These are phyloP conservation scores for Termitomyces sp. DNA, from an alignment of 768 basidiomycete species.

Conservation along the genomic window DNA sequence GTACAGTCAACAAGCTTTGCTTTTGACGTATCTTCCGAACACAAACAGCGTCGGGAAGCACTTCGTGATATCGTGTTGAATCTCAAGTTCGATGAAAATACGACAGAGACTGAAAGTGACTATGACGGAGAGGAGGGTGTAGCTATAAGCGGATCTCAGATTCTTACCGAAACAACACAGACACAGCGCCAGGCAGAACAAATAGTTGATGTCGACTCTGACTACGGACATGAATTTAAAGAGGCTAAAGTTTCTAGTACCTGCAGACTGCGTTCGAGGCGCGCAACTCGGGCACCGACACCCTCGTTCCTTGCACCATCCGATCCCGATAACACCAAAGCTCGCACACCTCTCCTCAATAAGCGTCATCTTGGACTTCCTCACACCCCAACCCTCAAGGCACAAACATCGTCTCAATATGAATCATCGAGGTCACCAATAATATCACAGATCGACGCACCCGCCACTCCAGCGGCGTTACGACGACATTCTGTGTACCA, in stretches of 20 bases:
- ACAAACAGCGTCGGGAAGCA: slow-evolving; percentile 30
- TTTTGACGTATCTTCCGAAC: slow-evolving; percentile 17
- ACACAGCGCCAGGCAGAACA: slow-evolving; percentile 7
- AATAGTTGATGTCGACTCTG: slow-evolving; percentile 26
- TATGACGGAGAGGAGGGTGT: slow-evolving; percentile 32
- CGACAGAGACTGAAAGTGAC: slow-evolving; percentile 25
- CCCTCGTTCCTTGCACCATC: slow-evolving; percentile 20
- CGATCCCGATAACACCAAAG: slow-evolving; percentile 13
- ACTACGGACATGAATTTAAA: slow-evolving; percentile 10
- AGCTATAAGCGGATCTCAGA: slow-evolving; percentile 31
- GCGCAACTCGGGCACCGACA: slow-evolving; percentile 22
- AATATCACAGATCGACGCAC: slow-evolving; percentile 19
- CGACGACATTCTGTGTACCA: slow-evolving; percentile 29
- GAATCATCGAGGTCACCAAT: slow-evolving; percentile 29
- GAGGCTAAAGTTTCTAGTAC: not conserved
- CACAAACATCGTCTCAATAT: not conserved
- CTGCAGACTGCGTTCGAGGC: slow-evolving; percentile 22
- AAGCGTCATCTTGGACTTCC: slow-evolving; percentile 9
- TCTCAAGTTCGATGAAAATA: slow-evolving; percentile 16
- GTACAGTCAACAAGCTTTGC: not conserved
- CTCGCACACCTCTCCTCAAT: not conserved
- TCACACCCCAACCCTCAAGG: slow-evolving; percentile 5
- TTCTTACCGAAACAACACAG: slow-evolving; percentile 4
- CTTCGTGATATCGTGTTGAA: slow-evolving; percentile 34
- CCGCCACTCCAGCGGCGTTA: slow-evolving; percentile 22